Evolutionary conservation across 1,284 basidiomycete genomes (phyloP).

Genomic region (Malassezia sympodialis): DNA sequence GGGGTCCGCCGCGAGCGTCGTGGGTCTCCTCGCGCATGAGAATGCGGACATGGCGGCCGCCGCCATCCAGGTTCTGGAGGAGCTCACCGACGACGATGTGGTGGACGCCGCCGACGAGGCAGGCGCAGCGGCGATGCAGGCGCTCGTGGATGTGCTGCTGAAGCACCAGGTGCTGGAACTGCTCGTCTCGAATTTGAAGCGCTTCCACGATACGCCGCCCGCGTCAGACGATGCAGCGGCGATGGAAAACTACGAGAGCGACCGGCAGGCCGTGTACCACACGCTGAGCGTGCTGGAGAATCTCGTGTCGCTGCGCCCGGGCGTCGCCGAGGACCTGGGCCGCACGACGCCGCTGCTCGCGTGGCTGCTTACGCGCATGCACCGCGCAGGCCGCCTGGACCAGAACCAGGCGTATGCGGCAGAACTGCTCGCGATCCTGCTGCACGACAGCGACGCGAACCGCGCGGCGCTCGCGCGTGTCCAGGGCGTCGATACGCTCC

Average conservation of each 20-base stretch:
- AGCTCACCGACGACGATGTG: slow-evolving; percentile 91
- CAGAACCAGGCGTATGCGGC: slow-evolving; percentile 50
- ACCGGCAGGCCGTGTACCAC: slow-evolving; percentile 36
- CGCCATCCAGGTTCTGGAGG: slow-evolving; percentile 57
- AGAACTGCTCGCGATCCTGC: slow-evolving; percentile 68
- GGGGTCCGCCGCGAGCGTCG: slow-evolving; percentile 61
- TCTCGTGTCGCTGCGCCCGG: slow-evolving; percentile 70
- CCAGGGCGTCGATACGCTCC: slow-evolving; percentile 67
- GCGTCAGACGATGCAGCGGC: slow-evolving; percentile 6
- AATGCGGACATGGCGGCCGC: slow-evolving; percentile 39
- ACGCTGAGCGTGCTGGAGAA: slow-evolving; percentile 75
- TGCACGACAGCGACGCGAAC: slow-evolving; percentile 53
- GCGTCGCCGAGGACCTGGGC: slow-evolving; percentile 58
- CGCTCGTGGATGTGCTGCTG: slow-evolving; percentile 50
- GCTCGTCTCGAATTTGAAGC: slow-evolving; percentile 69
- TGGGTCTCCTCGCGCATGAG: slow-evolving; percentile 60
- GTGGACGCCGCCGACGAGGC: slow-evolving; percentile 55
- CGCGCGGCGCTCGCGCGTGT: slow-evolving; percentile 45
- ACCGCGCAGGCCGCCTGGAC: slow-evolving; percentile 50
- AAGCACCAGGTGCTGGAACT: slow-evolving; percentile 74
- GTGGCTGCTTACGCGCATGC: slow-evolving; percentile 69
- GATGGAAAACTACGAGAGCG: slow-evolving; percentile 23
- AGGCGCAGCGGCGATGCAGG: slow-evolving; percentile 49
- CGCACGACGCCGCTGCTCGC: slow-evolving; percentile 63
- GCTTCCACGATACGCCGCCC: slow-evolving; percentile 29